phyloP scores from a whole-genome alignment of 805 yeast genomes.

The Candida michaelii region DNA sequence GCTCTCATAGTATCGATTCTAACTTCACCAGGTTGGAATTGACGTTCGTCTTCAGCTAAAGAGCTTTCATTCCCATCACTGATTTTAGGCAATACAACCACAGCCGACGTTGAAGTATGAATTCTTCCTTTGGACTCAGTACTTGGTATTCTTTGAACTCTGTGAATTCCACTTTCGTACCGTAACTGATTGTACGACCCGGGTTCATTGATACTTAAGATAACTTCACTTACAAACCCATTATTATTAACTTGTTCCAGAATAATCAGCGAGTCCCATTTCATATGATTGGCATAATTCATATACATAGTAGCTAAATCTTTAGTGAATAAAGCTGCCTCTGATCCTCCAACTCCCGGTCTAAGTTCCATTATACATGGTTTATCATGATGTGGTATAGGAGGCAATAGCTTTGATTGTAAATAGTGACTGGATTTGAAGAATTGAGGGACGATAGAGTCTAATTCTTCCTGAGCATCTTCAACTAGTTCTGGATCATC shows the following conservation, averaged over 20 bases:
- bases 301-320: slow-evolving; percentile 82
- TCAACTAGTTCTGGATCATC: slow-evolving; percentile 43
- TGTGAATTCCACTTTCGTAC: slow-evolving; percentile 91
- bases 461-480: slow-evolving; percentile 66
- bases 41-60: slow-evolving; percentile 55
- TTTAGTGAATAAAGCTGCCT: slow-evolving; percentile 82
- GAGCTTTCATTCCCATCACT: slow-evolving; percentile 53
- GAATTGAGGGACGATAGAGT: slow-evolving; percentile 45
- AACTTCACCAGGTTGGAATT: slow-evolving; percentile 82
- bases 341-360: slow-evolving; percentile 96
- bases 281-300: slow-evolving; percentile 59
- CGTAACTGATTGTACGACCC: slow-evolving; percentile 75
- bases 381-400: slow-evolving; percentile 70
- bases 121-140: slow-evolving; percentile 93
- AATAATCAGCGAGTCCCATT: slow-evolving; percentile 67
- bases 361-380: slow-evolving; percentile 81
- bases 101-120: slow-evolving; percentile 96
- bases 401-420: slow-evolving; percentile 67
- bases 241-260: slow-evolving; percentile 55
- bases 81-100: slow-evolving; percentile 84
- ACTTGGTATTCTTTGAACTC: slow-evolving; percentile 91
- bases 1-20: slow-evolving; percentile 97
- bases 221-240: slow-evolving; percentile 76
- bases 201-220: slow-evolving; percentile 64
- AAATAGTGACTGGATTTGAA: slow-evolving; percentile 42